Conservation (phyloP, 2,329 filamentous ascomycete genomes). For the Hypocrella siamensis region DNA sequence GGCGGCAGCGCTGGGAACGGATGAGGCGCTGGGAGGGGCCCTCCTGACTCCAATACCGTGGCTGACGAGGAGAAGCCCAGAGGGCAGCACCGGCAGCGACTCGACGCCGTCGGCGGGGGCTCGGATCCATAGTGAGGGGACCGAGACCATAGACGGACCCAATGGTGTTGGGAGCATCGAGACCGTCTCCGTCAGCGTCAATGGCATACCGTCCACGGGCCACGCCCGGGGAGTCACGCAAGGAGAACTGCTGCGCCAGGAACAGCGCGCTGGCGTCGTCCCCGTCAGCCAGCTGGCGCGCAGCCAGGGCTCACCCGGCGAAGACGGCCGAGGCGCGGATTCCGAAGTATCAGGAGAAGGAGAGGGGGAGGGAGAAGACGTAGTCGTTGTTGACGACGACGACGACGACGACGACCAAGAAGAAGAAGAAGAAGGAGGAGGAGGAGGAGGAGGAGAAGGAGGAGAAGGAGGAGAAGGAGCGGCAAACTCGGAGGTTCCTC, state of each 20-base stretch:
- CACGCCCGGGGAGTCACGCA: conserved; percentile 52
- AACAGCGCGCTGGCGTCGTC: conserved; percentile 68
- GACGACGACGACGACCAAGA: conserved; percentile 23
- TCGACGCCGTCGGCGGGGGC: conserved; percentile 11
- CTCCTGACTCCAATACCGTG: conserved; percentile 89
- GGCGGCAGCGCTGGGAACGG: conserved; percentile 49
- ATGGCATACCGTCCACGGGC: conserved; percentile 44
- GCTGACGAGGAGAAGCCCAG: conserved; percentile 36
- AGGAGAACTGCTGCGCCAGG: conserved; percentile 71
- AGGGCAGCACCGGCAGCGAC: conserved; percentile 11
- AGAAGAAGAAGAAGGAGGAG: conserved; percentile 34
- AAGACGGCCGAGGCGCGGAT: too few relatives aligned
- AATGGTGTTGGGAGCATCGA: conserved; percentile 68
- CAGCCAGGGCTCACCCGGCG: conserved; percentile 15
- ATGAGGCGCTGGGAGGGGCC: conserved; percentile 80
- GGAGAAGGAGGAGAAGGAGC: conserved; percentile 24
- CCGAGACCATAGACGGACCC: conserved; percentile 66
- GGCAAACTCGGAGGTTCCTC: conserved; percentile 55
- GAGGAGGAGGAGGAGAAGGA: conserved; percentile 39
- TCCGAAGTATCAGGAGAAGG: too few relatives aligned
- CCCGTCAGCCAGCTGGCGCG: conserved; percentile 46
- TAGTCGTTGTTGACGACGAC: conserved; percentile 1
- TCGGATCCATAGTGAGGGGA: conserved; percentile 52
- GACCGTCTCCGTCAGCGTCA: conserved; percentile 63
- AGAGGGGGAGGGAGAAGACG: too few relatives aligned